Evolutionary conservation across 495 filamentous ascomycete species (phyloP).

Genomic region (Penicillium chermesinum): DNA sequence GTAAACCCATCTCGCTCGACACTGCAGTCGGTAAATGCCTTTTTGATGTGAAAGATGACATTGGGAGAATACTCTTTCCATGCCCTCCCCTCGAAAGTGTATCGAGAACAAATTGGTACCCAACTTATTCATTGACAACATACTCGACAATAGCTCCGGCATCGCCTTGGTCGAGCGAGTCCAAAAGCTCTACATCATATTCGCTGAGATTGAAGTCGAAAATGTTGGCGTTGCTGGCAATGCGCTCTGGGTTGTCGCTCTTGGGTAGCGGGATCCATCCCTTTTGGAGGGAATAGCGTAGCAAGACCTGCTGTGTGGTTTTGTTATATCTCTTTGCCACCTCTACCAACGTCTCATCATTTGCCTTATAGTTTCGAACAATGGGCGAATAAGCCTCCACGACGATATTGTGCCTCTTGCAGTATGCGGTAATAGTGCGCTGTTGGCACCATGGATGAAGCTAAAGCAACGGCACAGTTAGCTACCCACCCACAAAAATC

Average conservation of each 20-base stretch:
- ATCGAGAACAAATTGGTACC: too few relatives aligned
- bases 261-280: conserved; percentile 71
- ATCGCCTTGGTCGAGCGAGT: conserved; percentile 59
- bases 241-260: conserved; percentile 57
- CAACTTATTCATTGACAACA: conserved; percentile 42
- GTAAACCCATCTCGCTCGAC: conserved; percentile 77
- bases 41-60: conserved; percentile 77
- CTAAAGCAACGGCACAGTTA: conserved; percentile 22
- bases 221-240: conserved; percentile 61
- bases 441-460: conserved; percentile 67
- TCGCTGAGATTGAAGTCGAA: conserved; percentile 58
- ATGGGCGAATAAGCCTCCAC: conserved; percentile 65
- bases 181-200: conserved; percentile 59
- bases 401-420: conserved; percentile 54
- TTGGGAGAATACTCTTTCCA: too few relatives aligned
- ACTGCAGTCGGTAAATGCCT: conserved; percentile 81
- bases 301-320: conserved; percentile 48
- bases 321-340: conserved; percentile 50
- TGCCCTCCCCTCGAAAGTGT: too few relatives aligned
- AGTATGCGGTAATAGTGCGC: conserved; percentile 55
- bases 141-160: conserved; percentile 50
- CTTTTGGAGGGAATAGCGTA: conserved; percentile 59
- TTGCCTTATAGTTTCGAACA: conserved; percentile 56
- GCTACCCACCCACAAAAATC: too few relatives aligned
- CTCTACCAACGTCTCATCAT: conserved; percentile 48